A percentile compares a stretch with the other conserved stretches of the same genome.
phyloP scores from a whole-genome alignment of 2,329 filamentous ascomycete species.

The Phaeosphaeria sp. region DNA sequence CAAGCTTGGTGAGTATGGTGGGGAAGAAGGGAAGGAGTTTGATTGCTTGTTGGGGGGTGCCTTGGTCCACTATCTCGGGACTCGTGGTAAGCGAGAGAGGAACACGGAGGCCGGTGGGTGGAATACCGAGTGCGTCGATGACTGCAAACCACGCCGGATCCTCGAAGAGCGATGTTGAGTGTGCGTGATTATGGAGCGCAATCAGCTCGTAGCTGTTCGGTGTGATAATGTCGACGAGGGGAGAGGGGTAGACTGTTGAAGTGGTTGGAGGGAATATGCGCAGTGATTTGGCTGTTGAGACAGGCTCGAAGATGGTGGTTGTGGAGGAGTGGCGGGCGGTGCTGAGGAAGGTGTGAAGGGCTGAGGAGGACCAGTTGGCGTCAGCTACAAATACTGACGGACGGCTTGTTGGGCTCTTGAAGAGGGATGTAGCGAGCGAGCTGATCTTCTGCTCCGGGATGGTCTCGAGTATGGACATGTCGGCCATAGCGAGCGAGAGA shows the following conservation, averaged over 20 bases:
- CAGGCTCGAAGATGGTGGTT: constrained; percentile 81
- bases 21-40: constrained; percentile 90
- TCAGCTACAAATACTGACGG: constrained; percentile 85
- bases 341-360: constrained; percentile 74
- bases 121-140: constrained; percentile 80
- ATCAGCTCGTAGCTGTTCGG: constrained; percentile 84
- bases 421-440: constrained; percentile 20
- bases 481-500: constrained; percentile 91
- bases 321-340: constrained; percentile 52
- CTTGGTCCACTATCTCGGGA: constrained; percentile 73
- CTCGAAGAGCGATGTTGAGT: constrained; percentile 71
- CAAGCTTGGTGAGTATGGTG: constrained; percentile 83
- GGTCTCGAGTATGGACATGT: constrained; percentile 81
- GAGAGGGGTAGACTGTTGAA: constrained; percentile 71
- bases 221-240: constrained; percentile 75
- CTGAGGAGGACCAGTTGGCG: constrained; percentile 77
- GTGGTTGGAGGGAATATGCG: constrained; percentile 65
- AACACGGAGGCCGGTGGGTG: constrained; percentile 71
- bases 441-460: constrained; percentile 35
- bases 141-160: constrained; percentile 76
- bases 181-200: constrained; percentile 78
- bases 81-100: constrained; percentile 74
- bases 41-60: constrained; percentile 82
- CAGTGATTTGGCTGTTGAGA: constrained; percentile 79
- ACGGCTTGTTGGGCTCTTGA: constrained; percentile 34